Evolutionary conservation across 176 grass and related monocot species (phyloP), one percentile per base, ranked within the genome.

Genomic region (Phoenix roebelenii): DNA sequence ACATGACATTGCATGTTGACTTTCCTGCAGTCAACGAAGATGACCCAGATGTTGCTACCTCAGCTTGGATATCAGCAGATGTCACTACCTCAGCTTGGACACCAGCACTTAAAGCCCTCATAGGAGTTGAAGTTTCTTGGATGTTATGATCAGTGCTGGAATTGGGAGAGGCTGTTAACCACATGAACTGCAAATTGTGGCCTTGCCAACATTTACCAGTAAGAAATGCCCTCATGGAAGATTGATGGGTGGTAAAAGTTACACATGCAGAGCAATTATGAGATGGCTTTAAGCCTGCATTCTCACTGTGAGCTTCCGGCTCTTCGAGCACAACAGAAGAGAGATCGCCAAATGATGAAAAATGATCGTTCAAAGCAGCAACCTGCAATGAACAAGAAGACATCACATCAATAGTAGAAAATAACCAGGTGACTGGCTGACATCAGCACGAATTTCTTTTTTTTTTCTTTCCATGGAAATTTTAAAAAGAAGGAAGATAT

Each of bases 181-280:
- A 98, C 76, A 88, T 78, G 74, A 89, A 92, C 4, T 64, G 74
- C 63, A 98, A 65, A 61, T 48, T 72, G 52, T 92, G 84, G 22
- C 78, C 88, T 79, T 82, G 85, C 78, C 82, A 87, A 68, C 78
- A 80, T 88, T 72, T 83, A 55, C 87, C 84, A 78, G 73, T 76
- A 77, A 73, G 32, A 80, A 83, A 98, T 61, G 93, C 93, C 77
- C 83, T 98, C 73, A 85, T 76, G 53, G 93, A 88, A 75, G 81
- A 82, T 74, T 85, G 73, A 14, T 82, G 70, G 7, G 84, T 92
- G 26, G 76, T 55, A 70, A 85, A 92, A 17, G 83, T 83, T 64
- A 98, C 87, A 85, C 75, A 77, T 57, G 79, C 87, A 24, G 74
- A 79, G 58, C 76, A 85, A 63, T 67, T 76, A 63, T 85, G 72